Conservation (phyloP, 257 asterid genomes). For the Solanum ossicruentum region DNA sequence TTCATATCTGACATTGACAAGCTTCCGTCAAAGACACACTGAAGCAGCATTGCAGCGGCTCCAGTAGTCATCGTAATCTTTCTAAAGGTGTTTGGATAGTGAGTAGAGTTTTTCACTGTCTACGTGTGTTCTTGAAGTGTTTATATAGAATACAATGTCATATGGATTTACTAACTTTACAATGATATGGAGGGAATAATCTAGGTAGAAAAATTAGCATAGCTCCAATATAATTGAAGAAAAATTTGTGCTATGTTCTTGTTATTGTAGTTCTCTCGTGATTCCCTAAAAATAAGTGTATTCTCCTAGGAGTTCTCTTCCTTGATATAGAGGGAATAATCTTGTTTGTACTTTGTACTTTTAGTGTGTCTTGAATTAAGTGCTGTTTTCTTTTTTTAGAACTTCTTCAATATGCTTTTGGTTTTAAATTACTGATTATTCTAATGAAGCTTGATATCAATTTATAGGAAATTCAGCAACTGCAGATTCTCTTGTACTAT, state of each 20-base stretch:
- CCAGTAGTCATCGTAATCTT: neutral
- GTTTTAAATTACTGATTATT: neutral
- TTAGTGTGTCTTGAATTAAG: neutral
- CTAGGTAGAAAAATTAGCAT: neutral
- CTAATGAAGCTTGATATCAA: neutral
- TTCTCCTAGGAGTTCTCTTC: neutral
- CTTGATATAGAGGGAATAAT: no score
- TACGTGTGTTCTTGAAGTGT: neutral
- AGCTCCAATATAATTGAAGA: neutral
- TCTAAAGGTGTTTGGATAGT: neutral
- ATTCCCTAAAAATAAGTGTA: neutral
- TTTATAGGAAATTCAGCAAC: neutral
- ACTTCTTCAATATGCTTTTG: neutral
- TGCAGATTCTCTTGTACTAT: neutral
- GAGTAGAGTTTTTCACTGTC: neutral
- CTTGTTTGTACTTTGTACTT: neutral
- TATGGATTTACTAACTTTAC: neutral
- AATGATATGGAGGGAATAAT: neutral
- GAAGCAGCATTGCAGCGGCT: slow-evolving; percentile 14
- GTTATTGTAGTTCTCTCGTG: neutral
- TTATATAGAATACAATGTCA: neutral
- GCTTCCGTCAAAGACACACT: slow-evolving; percentile 21
- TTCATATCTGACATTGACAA: slow-evolving; percentile 19
- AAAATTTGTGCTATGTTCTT: neutral
- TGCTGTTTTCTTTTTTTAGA: no score